Base-by-base conservation (phyloP, 148 eudicot genomes). In the Amaranthus cruentus region DNA sequence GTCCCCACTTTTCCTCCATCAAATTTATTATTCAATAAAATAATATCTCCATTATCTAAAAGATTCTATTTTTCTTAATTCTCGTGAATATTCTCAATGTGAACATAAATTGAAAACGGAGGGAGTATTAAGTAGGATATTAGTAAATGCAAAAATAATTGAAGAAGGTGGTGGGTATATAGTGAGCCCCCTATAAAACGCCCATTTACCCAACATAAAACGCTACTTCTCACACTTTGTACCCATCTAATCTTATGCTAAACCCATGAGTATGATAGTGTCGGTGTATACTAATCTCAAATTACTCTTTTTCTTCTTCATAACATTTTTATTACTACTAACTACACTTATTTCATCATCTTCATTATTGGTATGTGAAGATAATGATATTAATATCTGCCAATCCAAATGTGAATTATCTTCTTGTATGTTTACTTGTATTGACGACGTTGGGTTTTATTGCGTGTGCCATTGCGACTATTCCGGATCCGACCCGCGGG, bases 381-480 rank as follows among this genome's bases (percentile, higher is more conserved):
- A 56, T 1, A 28, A 28, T 14, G 79, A 72, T 6, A 53, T 70
- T 7, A 7, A 18, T 47, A 62, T 44, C 15, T 79, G 82, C 4
- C 50, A 79, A 43, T 56, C 60, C 6, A 18, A 75, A n/a, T 79
- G 82, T 61, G 28, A 50, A 44, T n/a, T 52, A 8, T 60, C 51
- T 2, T 5, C n/a, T 3, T 79, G 82, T 12, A 64, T 65, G 13
- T 79, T 79, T 75, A 71, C 78, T 9, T 79, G 82, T 52, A 66
- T 79, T 7, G 79, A 79, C 70, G 82, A 79, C n/a, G 82, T 79
- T 2, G 82, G 75, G 0, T 79, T 79, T 68, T 71, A 44, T 4
- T 79, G 82, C 49, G 66, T 75, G 53, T 79, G 82, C 11, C 76
- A 79, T 71, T 79, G 82, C 18, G 81, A 78, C 6, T 46, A 10